Evolutionary conservation across 768 basidiomycete genomes (phyloP), one percentile per base, ranked within the genome.

Genomic region (Boletus patriciae): DNA sequence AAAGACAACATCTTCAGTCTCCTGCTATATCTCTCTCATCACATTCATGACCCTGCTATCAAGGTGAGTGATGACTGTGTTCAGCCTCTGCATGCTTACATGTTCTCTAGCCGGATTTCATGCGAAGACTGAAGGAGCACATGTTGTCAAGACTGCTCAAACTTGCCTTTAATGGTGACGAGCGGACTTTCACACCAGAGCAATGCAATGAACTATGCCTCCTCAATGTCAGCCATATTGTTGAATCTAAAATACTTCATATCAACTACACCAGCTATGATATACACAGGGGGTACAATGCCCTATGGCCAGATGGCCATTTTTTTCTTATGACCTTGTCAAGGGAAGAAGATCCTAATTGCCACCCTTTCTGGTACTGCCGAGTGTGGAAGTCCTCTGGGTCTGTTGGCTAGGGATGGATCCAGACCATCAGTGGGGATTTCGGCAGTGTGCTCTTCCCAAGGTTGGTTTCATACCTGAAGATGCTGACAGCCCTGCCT

Each of bases 241-340:
- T 57, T 8, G 46, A 57, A n/a, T 57, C 50, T 1, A 53, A 57
- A 37, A 6, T 37, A 1, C 3, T 52, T 23, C n/a, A 15, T 3
- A 25, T 53, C 31, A 57, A 56, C 21, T 56, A 56, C 16, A 51
- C 43, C 0, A 38, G 19, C 16, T 56, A 56, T 6, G 36, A 56
- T 9, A 40, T 56, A 18, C 16, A 16, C 19, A 31, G 46, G 13
- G 46, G 9, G 1, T 16, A 49, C 8, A 29, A 49, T 19, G 27
- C 4, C 10, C 19, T 43, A 13, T 18, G 13, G 12, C 13, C 46
- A 27, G 27, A 18, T 4, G 0, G n/a, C 25, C 8, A 10, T 23
- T 33, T 31, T 3, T 25, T 42, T 15, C 29, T 55, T 6, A 48
- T 55, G 40, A 55, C 46, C 9, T 3, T 34, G 4, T 55, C 23